A percentile compares a stretch with the other conserved stretches of the same genome.
Conservation (phyloP, 2,329 filamentous ascomycete species). For the Dothistroma septosporum region DNA sequence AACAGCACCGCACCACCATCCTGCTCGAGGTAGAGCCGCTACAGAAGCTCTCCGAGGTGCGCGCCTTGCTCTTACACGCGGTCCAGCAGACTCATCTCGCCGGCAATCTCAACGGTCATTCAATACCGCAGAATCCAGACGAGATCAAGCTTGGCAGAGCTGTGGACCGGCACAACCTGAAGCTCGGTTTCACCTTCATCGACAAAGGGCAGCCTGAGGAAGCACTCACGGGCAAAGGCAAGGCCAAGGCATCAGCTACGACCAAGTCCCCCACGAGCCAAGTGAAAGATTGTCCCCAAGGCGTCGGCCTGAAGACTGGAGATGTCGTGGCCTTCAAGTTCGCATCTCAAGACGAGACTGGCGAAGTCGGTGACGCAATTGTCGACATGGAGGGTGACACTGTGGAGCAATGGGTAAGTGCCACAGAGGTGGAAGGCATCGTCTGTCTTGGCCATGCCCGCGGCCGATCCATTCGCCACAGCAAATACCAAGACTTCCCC, state of each 20-base stretch:
- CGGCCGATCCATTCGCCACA: too few relatives aligned
- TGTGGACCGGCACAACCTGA: constrained; percentile 39
- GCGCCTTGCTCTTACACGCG: constrained; percentile 40
- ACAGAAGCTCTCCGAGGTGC: constrained; percentile 39
- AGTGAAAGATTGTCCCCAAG: constrained; percentile 36
- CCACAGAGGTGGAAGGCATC: too few relatives aligned
- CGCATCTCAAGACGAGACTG: constrained; percentile 16
- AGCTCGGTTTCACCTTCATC: constrained; percentile 40
- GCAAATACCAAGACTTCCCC: too few relatives aligned
- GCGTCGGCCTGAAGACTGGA: constrained; percentile 32
- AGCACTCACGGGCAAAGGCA: constrained; percentile 38
- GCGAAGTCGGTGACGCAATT: constrained; percentile 17
- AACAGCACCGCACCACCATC: constrained; percentile 44
- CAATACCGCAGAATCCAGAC: constrained; percentile 38
- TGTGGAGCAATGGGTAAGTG: constrained; percentile 31
- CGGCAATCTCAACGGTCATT: constrained; percentile 33
- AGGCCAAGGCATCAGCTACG: constrained; percentile 34
- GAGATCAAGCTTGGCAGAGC: constrained; percentile 42
- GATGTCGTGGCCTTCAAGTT: constrained; percentile 37
- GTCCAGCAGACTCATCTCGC: constrained; percentile 39
- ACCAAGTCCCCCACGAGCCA: constrained; percentile 35
- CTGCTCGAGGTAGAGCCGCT: constrained; percentile 46
- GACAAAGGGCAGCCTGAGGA: constrained; percentile 21
- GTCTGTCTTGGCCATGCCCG: too few relatives aligned
- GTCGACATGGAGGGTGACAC: constrained; percentile 14